phyloP scores from a whole-genome alignment of 306 rosid genomes.

The Prunus mira region DNA sequence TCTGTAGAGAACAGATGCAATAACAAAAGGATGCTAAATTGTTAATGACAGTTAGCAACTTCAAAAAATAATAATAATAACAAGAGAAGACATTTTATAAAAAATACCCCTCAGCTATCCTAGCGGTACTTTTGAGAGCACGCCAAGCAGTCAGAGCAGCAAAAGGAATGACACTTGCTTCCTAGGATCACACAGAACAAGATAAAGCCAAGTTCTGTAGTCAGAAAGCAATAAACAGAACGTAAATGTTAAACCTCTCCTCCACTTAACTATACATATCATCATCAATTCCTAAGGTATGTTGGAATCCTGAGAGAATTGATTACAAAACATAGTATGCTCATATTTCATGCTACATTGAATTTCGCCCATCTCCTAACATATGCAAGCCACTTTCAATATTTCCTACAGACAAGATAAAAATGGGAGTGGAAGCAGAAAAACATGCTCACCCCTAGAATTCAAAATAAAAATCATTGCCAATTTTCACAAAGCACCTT shows the following conservation, averaged over 20 bases:
- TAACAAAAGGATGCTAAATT: slow-evolving; percentile 8
- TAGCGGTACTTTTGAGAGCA: slow-evolving; percentile 82
- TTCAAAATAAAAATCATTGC: too few species aligned
- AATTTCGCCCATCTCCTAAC: not conserved
- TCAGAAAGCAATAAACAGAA: not conserved
- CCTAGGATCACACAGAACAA: slow-evolving; percentile 29
- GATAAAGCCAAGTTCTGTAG: not conserved
- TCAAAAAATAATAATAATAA: not conserved
- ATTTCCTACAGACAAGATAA: not conserved
- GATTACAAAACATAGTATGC: not conserved
- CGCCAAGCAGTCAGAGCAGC: slow-evolving; percentile 99
- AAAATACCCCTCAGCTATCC: slow-evolving; percentile 85
- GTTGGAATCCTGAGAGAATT: not conserved
- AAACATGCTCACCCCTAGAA: not conserved
- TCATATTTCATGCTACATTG: not conserved
- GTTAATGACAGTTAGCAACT: not conserved
- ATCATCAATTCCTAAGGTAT: not conserved
- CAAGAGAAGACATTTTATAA: not conserved
- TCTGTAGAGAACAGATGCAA: slow-evolving; percentile 43
- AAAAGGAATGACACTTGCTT: slow-evolving; percentile 98
- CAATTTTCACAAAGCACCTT: not conserved
- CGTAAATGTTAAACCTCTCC: not conserved
- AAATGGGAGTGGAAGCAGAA: not conserved
- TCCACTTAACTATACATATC: not conserved
- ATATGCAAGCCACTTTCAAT: not conserved